These are phyloP conservation scores for Spizellomyces sp. DNA, from an alignment of 192 early-diverging fungal genomes.

Conservation along the genomic window DNA sequence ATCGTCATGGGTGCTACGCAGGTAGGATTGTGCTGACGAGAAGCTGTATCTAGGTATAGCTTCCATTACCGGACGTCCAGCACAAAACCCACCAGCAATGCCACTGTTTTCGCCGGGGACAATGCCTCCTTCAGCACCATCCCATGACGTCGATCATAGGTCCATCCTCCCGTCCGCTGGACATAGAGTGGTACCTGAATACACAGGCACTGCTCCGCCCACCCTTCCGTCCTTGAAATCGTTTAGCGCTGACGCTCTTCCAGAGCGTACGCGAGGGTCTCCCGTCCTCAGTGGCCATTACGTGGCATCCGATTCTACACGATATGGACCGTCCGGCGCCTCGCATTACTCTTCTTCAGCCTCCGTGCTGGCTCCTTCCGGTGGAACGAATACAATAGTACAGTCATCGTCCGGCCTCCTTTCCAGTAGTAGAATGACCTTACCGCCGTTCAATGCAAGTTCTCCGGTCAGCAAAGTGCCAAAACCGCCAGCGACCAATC, in stretches of 20 bases:
- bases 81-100: background rate
- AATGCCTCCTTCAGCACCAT: background rate
- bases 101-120: background rate
- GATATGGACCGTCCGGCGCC: background rate
- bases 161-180: too few species aligned
- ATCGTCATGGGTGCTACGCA: background rate
- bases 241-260: background rate
- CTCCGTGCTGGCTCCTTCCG: background rate
- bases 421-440: background rate
- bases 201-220: too few species aligned
- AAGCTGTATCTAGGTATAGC: background rate
- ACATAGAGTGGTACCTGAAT: too few species aligned
- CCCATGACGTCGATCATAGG: too few species aligned
- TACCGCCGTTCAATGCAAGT: constrained; percentile 26
- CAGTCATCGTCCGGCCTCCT: background rate
- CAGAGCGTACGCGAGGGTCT: background rate
- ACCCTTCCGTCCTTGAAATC: background rate
- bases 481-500: constrained; percentile 13
- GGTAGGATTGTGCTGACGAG: background rate
- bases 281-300: background rate
- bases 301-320: background rate
- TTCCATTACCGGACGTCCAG: background rate
- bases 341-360: background rate
- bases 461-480: constrained; percentile 33
- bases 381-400: background rate